Evolutionary conservation across 108 stramenopile genomes (phyloP).

Genomic region (Fragilaria crotonensis): DNA sequence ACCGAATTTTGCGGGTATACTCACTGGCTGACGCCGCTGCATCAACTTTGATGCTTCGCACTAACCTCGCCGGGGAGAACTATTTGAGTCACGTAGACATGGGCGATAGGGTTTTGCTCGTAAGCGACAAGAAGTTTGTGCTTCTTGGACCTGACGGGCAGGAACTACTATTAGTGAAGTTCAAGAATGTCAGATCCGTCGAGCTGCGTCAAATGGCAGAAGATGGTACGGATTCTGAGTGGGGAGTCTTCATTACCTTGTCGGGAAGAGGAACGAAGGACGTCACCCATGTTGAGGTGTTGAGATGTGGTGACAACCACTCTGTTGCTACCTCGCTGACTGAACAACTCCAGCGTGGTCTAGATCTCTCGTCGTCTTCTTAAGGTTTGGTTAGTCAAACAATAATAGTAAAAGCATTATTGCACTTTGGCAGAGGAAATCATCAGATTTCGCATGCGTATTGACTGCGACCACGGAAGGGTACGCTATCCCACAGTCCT

Average conservation of each 20-base stretch:
- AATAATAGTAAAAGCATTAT: no score
- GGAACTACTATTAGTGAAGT: slow-evolving; percentile 44
- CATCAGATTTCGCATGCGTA: no score
- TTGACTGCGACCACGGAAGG: no score
- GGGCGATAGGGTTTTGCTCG: slow-evolving; percentile 46
- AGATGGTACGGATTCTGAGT: slow-evolving; percentile 22
- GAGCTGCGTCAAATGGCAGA: slow-evolving; percentile 33
- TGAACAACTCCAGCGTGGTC: not conserved
- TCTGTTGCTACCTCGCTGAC: not conserved
- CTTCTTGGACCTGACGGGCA: slow-evolving; percentile 58
- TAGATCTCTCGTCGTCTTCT: no score
- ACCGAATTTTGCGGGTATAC: slow-evolving; percentile 47
- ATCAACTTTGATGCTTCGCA: slow-evolving; percentile 46
- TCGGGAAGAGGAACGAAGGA: not conserved
- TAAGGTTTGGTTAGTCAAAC: no score
- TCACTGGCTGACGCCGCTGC: slow-evolving; percentile 61
- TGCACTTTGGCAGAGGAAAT: no score
- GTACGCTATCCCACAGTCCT: no score
- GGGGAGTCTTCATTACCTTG: slow-evolving; percentile 44
- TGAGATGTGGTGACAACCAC: not conserved
- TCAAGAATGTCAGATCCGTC: slow-evolving; percentile 36
- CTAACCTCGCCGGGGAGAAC: slow-evolving; percentile 52
- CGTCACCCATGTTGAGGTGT: not conserved
- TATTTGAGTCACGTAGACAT: slow-evolving; percentile 66
- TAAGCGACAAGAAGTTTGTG: slow-evolving; percentile 47